These are phyloP conservation scores for Limnanthes douglasii DNA, from an alignment of 345 rosid species.

Conservation along the genomic window DNA sequence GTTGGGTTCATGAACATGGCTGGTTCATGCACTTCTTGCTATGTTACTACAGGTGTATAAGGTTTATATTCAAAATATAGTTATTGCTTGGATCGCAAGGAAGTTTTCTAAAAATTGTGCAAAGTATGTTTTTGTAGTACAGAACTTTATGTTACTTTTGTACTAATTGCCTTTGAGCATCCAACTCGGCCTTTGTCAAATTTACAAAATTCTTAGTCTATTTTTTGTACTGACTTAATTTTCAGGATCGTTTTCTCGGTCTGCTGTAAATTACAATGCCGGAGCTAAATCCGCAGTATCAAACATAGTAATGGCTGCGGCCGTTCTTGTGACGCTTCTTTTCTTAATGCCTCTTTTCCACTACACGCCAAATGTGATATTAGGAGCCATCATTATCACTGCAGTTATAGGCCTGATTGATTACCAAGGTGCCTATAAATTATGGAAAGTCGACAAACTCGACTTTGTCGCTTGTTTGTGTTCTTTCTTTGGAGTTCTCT, in stretches of 20 bases:
- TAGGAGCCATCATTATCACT: slow-evolving; percentile 82
- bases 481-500: slow-evolving; percentile 89
- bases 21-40: slow-evolving; percentile 92
- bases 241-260: slow-evolving; percentile 89
- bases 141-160: no score
- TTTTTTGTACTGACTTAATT: no score
- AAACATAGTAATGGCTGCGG: slow-evolving; percentile 67
- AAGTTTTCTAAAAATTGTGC: no score
- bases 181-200: no score
- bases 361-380: slow-evolving; percentile 78
- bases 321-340: slow-evolving; percentile 80
- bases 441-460: slow-evolving; percentile 93
- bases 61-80: no score
- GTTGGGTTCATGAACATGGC: slow-evolving; percentile 92
- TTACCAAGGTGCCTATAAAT: slow-evolving; percentile 38
- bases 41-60: slow-evolving; percentile 61
- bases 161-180: no score
- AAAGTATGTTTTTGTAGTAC: no score
- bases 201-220: no score
- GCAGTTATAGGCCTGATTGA: slow-evolving; percentile 91
- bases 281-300: slow-evolving; percentile 84
- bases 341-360: slow-evolving; percentile 92
- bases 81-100: no score
- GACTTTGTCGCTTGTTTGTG: slow-evolving; percentile 78
- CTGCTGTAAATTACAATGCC: slow-evolving; percentile 86